Conservation (phyloP, 2,329 filamentous ascomycete genomes). For the Mycosphaerelloides madeirae region DNA sequence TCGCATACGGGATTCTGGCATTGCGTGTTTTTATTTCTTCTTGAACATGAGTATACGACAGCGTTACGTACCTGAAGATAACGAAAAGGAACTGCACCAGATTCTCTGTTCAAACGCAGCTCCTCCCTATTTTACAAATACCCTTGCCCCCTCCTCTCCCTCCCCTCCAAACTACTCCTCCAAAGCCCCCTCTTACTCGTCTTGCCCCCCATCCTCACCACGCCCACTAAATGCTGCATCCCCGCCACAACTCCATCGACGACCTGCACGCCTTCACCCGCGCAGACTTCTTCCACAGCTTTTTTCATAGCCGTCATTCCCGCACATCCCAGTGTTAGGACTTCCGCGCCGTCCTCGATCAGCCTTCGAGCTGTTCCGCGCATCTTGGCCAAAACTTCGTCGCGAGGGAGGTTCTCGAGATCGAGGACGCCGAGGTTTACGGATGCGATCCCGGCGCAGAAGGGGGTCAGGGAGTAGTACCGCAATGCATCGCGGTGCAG, state of each 20-base stretch:
- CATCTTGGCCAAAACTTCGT: constrained; percentile 39
- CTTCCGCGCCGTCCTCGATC: constrained; percentile 41
- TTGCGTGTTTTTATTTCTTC: no score
- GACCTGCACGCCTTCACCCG: constrained; percentile 42
- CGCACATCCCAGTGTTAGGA: constrained; percentile 44
- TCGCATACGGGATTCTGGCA: no score
- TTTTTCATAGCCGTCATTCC: constrained; percentile 47
- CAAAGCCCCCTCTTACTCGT: constrained; percentile 45
- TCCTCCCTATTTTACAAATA: no score
- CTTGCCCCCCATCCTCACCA: constrained; percentile 43
- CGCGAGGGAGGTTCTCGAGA: constrained; percentile 37
- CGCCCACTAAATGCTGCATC: constrained; percentile 42
- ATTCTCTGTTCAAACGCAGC: no score
- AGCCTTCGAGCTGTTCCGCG: constrained; percentile 37
- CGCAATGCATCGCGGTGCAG: constrained; percentile 39
- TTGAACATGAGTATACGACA: no score
- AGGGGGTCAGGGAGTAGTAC: constrained; percentile 40
- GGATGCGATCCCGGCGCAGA: constrained; percentile 41
- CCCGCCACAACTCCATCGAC: constrained; percentile 50
- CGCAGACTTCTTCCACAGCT: constrained; percentile 46
- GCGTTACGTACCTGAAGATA: no score
- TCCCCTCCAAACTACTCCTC: constrained; percentile 36
- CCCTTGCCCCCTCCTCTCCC: constrained; percentile 38
- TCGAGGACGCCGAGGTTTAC: constrained; percentile 44
- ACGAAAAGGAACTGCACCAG: no score